Evolutionary conservation across 129 eudicot genomes (phyloP).

Genomic region (Flaveria bidentis): DNA sequence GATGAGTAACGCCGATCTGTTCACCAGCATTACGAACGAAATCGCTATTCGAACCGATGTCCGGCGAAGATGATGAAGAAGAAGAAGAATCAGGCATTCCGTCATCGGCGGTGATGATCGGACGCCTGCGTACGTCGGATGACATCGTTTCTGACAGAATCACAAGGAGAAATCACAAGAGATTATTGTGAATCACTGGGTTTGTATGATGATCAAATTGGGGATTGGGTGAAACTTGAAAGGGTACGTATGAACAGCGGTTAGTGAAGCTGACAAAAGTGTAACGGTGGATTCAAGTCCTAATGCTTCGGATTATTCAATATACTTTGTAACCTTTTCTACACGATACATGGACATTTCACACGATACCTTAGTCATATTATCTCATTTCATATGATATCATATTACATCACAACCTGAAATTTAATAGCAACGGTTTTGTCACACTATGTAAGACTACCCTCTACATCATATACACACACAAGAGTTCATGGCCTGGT

Average conservation of each 20-base stretch:
- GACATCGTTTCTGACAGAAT: background rate
- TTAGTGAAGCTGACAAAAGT: conserved; percentile 20
- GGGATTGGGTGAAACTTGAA: no score
- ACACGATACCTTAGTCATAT: no score
- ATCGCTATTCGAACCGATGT: conserved; percentile 17
- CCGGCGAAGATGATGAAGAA: background rate
- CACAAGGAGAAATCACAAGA: no score
- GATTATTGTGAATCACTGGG: no score
- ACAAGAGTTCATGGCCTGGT: no score
- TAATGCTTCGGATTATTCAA: conserved; percentile 1
- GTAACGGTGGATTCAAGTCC: conserved; percentile 20
- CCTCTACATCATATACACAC: no score
- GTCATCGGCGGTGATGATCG: background rate
- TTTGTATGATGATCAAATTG: no score
- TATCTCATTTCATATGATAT: no score
- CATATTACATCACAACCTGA: no score
- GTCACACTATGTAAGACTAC: no score
- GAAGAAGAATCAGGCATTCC: conserved; percentile 14
- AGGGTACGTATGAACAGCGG: background rate
- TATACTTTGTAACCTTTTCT: background rate
- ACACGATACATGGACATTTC: no score
- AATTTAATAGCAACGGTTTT: no score
- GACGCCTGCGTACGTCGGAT: conserved; percentile 18
- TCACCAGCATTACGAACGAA: background rate
- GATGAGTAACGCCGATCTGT: conserved; percentile 3